These are phyloP conservation scores for Speleostelium caveatum DNA, from an alignment of 78 protist genomes.

Conservation along the genomic window DNA sequence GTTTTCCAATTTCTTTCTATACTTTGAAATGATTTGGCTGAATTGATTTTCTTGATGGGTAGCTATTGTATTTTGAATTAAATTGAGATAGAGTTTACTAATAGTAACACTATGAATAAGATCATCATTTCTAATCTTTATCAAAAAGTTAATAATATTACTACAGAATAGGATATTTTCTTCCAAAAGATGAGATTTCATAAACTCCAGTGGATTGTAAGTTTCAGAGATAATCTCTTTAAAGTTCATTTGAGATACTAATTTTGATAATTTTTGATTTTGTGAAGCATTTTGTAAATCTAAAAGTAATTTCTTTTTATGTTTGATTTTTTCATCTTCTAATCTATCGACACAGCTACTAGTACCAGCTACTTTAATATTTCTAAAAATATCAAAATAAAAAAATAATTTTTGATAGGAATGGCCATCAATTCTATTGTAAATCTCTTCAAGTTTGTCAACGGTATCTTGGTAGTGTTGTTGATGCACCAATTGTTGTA, in stretches of 20 bases:
- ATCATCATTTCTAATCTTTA: constrained; percentile 25
- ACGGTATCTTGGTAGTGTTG: neutral
- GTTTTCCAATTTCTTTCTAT: constrained; percentile 29
- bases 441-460: neutral
- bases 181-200: neutral
- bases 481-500: neutral
- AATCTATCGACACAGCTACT: too few species aligned
- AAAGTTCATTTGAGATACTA: neutral
- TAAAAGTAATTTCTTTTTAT: constrained; percentile 36
- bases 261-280: neutral
- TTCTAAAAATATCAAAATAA: constrained; percentile 1
- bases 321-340: neutral
- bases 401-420: constrained; percentile 2
- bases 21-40: neutral
- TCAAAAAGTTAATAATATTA: constrained; percentile 30
- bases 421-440: constrained; percentile 11
- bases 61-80: constrained; percentile 23
- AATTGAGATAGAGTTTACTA: constrained; percentile 15
- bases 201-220: constrained; percentile 5
- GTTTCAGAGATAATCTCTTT: neutral
- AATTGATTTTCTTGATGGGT: neutral
- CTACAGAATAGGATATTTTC: constrained; percentile 30
- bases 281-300: neutral
- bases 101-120: constrained; percentile 35
- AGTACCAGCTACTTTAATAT: neutral